phyloP scores from a whole-genome alignment of 2,329 filamentous ascomycete genomes.

The Fusarium ambrosium region DNA sequence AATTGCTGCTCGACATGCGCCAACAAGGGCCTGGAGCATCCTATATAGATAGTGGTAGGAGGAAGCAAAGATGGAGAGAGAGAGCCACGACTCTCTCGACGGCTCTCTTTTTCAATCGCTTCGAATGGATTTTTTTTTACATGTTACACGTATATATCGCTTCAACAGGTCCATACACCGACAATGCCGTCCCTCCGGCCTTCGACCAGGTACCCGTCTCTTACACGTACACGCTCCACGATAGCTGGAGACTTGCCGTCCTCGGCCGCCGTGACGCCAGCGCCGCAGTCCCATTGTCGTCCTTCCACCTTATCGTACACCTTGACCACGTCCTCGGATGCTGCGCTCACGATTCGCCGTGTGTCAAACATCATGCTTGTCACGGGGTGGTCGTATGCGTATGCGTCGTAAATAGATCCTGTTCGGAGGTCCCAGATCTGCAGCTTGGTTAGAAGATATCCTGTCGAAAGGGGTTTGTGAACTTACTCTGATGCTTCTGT shows the following conservation, averaged over 20 bases:
- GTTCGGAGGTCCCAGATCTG: constrained; percentile 99
- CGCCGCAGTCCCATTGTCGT: constrained; percentile 95
- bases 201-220: constrained; percentile 94
- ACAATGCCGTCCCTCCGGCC: constrained; percentile 89
- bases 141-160: constrained; percentile 41
- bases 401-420: constrained; percentile 94
- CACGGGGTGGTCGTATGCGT: constrained; percentile 91
- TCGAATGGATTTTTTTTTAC: constrained; percentile 46
- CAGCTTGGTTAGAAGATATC: constrained; percentile 41
- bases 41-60: background rate
- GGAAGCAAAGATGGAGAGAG: background rate
- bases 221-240: constrained; percentile 89
- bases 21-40: background rate
- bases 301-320: constrained; percentile 98
- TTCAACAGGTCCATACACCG: constrained; percentile 86
- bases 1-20: background rate
- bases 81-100: constrained; percentile 2
- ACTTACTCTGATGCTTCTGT: constrained; percentile 93
- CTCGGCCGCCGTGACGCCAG: constrained; percentile 79
- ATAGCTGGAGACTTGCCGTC: constrained; percentile 74
- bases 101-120: constrained; percentile 21
- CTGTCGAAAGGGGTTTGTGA: background rate
- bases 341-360: constrained; percentile 89
- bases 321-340: constrained; percentile 94
- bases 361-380: constrained; percentile 98